Base-by-base conservation (phyloP, 768 basidiomycete genomes). In the Austroboletus eburneus region DNA sequence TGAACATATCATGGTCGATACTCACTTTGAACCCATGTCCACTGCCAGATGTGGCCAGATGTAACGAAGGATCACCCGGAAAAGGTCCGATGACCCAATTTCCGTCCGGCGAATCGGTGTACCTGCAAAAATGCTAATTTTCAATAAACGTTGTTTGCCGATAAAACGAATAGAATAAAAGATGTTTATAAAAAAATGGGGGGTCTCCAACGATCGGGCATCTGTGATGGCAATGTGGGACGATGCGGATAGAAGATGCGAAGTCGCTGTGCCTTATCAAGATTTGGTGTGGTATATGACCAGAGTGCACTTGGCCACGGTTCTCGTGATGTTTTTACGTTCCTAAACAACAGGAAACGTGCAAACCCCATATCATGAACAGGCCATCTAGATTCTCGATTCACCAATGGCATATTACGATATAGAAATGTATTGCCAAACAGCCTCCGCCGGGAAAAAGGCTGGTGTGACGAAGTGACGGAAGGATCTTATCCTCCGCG, bases 1-100 rank as follows among this genome's bases (percentile, higher is more conserved):
- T n/a, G 2, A 17, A n/a, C n/a, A 17, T 23, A 2, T 6, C 9
- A 23, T 8, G 3, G 48, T 38, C 2, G n/a, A 42, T 9, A 51
- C 58, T 42, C 45, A 82, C 88, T 77, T 94, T 93, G 74, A 80
- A 93, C 0, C 81, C 90, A 65, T 94, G 90, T 0, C 93, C 93
- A 53, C 83, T 90, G 7, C 87, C 95, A 16, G 80, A 89, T 1
- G 94, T 94, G 1, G 92, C 94, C 23, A 97, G 64, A 43, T 93
- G 64, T 10, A 97, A 61, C 6, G 76, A 76, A 21, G 70, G 65
- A 53, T 83, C 75, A 13, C 64, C 63, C 0, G 81, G 80, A 21
- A 76, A 74, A 54, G 86, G 79, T 21, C 92, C 89, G 53, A 97
- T 90, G 35, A 96, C 70, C 90, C 91, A 97, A 64, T 97, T 78